These are phyloP conservation scores for Diplocarpon rosae DNA, from an alignment of 2,329 filamentous ascomycete genomes.

Conservation along the genomic window DNA sequence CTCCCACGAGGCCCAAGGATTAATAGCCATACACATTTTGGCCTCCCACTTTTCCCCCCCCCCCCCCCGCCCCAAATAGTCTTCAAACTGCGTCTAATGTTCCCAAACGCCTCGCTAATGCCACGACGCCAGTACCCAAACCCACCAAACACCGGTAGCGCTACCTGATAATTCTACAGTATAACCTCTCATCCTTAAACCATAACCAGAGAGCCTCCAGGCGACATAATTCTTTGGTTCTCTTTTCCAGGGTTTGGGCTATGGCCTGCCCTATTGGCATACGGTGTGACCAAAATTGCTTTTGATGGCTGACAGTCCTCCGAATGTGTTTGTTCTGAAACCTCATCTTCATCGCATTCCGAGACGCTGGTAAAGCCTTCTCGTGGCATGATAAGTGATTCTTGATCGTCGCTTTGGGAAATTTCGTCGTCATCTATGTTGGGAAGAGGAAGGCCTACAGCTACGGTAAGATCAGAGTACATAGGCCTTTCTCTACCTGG, in stretches of 20 bases:
- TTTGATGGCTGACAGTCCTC: conserved; percentile 20
- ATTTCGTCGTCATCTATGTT: conserved; percentile 14
- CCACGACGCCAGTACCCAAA: not conserved
- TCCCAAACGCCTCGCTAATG: conserved; percentile 15
- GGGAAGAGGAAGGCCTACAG: conserved; percentile 15
- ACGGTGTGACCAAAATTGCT: conserved; percentile 22
- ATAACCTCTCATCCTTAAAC: conserved; percentile 11
- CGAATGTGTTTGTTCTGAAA: conserved; percentile 4
- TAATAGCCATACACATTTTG: no score
- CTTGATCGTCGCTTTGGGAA: conserved; percentile 10
- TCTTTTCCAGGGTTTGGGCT: conserved; percentile 2
- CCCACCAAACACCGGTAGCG: not conserved
- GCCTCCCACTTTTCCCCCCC: no score
- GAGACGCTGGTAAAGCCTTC: conserved; percentile 19
- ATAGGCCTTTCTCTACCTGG: not conserved
- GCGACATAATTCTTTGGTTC: conserved; percentile 9
- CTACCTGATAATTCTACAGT: not conserved
- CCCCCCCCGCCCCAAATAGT: no score
- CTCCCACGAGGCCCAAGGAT: no score
- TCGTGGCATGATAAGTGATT: conserved; percentile 7
- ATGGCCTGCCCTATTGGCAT: conserved; percentile 15
- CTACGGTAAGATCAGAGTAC: conserved; percentile 6
- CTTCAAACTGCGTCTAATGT: not conserved
- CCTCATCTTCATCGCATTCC: conserved; percentile 18
- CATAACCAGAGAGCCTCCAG: conserved; percentile 18